These are phyloP conservation scores for Kluyveromyces aestuarii DNA, from an alignment of 805 yeast genomes.

Conservation along the genomic window DNA sequence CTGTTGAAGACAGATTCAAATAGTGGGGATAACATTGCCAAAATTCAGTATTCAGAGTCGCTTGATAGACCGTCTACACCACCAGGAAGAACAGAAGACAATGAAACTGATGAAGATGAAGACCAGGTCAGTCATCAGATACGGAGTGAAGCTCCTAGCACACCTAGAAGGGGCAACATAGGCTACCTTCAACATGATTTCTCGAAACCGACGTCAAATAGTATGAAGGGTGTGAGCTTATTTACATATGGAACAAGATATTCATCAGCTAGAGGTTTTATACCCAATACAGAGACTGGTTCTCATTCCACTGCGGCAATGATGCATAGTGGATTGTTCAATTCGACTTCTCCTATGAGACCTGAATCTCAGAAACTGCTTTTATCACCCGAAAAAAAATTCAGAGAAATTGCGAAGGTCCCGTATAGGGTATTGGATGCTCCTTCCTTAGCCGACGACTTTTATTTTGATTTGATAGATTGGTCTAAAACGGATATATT, in stretches of 20 bases:
- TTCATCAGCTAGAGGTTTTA: neutral
- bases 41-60: slow-evolving; percentile 20
- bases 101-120: slow-evolving; percentile 5
- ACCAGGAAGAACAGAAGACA: slow-evolving; percentile 2
- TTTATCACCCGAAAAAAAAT: slow-evolving; percentile 72
- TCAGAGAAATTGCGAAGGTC: slow-evolving; percentile 69
- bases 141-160: slow-evolving; percentile 7
- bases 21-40: slow-evolving; percentile 26
- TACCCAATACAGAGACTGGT: neutral
- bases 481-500: slow-evolving; percentile 89
- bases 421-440: slow-evolving; percentile 94
- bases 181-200: neutral
- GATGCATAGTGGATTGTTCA: slow-evolving; percentile 53
- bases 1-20: slow-evolving; percentile 45
- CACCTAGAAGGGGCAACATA: neutral
- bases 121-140: slow-evolving; percentile 6
- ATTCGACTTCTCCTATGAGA: slow-evolving; percentile 79
- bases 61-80: slow-evolving; percentile 7
- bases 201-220: neutral
- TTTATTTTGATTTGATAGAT: slow-evolving; percentile 83
- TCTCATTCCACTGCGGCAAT: slow-evolving; percentile 39
- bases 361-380: slow-evolving; percentile 76
- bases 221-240: slow-evolving; percentile 1
- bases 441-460: slow-evolving; percentile 90
- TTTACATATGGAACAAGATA: slow-evolving; percentile 1